Evolutionary conservation across 306 rosid species (phyloP), one percentile per base, ranked within the genome.

Genomic region (Hylodesmum podocarpum): DNA sequence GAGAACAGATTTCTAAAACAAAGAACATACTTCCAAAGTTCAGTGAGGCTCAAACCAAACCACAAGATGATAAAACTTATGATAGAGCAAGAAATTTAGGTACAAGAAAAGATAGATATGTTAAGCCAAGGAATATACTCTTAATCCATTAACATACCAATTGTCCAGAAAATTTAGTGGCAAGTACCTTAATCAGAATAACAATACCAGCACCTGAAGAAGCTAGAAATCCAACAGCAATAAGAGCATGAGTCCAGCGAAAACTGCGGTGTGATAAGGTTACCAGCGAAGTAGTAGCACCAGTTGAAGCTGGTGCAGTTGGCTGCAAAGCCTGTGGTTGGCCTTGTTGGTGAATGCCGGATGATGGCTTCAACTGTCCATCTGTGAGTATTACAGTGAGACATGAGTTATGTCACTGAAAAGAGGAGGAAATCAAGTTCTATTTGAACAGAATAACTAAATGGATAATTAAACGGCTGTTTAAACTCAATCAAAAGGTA

Each of bases 171-270:
- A 40, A 72, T 59, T 73, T 43, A 15, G 63, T 47, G 13, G 34
- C 12, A 25, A 10, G 70, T 86, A 93, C 98, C 98, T 89, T 90
- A 69, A 93, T 58, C 65, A 93, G 64, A 3, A 90, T 16, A 83
- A 82, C 89, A 39, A 96, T 82, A 79, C 94, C 98, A 77, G 80
- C 87, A 49, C 96, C 89, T 43, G 96, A 90, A 72, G 75, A 82
- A 16, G 87, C 86, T 78, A 93, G 34, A 2, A 93, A 11, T 75
- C 97, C 97, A 66, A 90, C 78, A 51, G 89, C 91, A 72, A 84
- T n/a, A 80, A 89, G 43, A 51, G 90, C 94, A 64, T 90, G 89
- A 34, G 90, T 83, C 94, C 96, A 93, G 78, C 53, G 93, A 81
- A 90, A 90, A 63, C 75, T 79, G 46, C 27, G 78, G 70, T 78